Evolutionary conservation across 306 rosid genomes (phyloP).

Genomic region (Leucaena leucocephala): DNA sequence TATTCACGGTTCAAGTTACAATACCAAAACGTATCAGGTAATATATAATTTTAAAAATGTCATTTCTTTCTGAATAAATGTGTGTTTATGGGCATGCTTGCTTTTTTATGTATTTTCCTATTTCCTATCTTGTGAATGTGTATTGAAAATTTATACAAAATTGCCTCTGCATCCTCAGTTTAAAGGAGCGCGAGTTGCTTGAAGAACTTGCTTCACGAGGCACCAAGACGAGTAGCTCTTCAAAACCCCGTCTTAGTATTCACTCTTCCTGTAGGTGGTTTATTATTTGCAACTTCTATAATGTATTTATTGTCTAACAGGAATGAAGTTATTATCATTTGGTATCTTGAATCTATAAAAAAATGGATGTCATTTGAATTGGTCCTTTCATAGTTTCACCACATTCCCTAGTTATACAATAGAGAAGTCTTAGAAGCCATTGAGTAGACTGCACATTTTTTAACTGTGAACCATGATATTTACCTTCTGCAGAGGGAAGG

Average conservation of each 20-base stretch:
- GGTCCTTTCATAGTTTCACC: constrained; percentile 24
- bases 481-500: constrained; percentile 60
- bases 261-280: constrained; percentile 67
- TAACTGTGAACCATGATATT: constrained; percentile 28
- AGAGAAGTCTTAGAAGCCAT: constrained; percentile 14
- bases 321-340: constrained; percentile 10
- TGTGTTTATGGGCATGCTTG: not conserved
- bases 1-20: constrained; percentile 83
- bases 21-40: constrained; percentile 94
- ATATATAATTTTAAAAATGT: constrained; percentile 30
- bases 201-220: constrained; percentile 76
- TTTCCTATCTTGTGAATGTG: constrained; percentile 19
- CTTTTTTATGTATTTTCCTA: constrained; percentile 7
- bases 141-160: constrained; percentile 23
- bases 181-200: constrained; percentile 83
- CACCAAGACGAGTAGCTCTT: constrained; percentile 52
- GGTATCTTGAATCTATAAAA: constrained; percentile 15
- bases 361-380: constrained; percentile 9
- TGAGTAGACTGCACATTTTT: constrained; percentile 26
- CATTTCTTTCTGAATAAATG: not conserved
- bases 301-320: not conserved
- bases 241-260: constrained; percentile 55
- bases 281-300: constrained; percentile 11
- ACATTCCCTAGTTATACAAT: constrained; percentile 5
- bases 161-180: constrained; percentile 51